phyloP scores from a whole-genome alignment of 2,329 filamentous ascomycete genomes.

The Blastomyces silverae region DNA sequence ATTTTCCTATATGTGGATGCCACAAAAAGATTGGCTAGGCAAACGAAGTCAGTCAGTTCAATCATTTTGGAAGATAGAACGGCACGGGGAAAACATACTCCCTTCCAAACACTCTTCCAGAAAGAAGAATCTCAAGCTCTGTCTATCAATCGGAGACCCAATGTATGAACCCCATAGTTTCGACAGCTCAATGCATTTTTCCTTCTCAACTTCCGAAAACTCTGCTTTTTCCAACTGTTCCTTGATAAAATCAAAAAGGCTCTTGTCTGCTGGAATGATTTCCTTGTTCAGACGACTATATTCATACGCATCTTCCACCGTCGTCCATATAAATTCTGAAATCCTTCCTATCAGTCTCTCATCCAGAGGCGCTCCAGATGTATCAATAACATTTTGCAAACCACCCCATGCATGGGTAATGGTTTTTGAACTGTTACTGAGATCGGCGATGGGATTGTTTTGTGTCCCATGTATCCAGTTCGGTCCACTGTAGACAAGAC shows the following conservation, averaged over 20 bases:
- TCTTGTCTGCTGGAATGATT: slow-evolving; percentile 47
- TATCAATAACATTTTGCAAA: slow-evolving; percentile 44
- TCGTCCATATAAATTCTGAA: slow-evolving; percentile 49
- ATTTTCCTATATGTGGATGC: slow-evolving; percentile 55
- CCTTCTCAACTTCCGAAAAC: slow-evolving; percentile 39
- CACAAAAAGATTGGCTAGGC: slow-evolving; percentile 54
- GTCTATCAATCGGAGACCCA: slow-evolving; percentile 52
- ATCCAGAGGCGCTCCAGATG: slow-evolving; percentile 40
- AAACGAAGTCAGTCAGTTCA: slow-evolving; percentile 9
- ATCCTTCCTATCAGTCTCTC: slow-evolving; percentile 31
- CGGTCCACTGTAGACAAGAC: slow-evolving; percentile 44
- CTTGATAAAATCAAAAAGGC: slow-evolving; percentile 53
- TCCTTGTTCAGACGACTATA: slow-evolving; percentile 50
- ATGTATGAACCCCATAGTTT: slow-evolving; percentile 60
- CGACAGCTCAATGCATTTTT: slow-evolving; percentile 48
- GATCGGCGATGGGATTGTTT: slow-evolving; percentile 52
- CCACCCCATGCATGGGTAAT: slow-evolving; percentile 48
- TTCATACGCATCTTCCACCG: slow-evolving; percentile 54
- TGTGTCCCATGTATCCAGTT: slow-evolving; percentile 61
- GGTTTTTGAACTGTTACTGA: slow-evolving; percentile 51
- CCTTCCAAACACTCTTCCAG: slow-evolving; percentile 61
- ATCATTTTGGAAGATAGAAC: neutral
- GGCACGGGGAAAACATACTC: slow-evolving; percentile 30
- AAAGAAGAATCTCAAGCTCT: slow-evolving; percentile 59
- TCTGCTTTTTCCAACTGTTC: slow-evolving; percentile 42